phyloP scores from a whole-genome alignment of 768 basidiomycete species.

The Kwoniella botswanensis region DNA sequence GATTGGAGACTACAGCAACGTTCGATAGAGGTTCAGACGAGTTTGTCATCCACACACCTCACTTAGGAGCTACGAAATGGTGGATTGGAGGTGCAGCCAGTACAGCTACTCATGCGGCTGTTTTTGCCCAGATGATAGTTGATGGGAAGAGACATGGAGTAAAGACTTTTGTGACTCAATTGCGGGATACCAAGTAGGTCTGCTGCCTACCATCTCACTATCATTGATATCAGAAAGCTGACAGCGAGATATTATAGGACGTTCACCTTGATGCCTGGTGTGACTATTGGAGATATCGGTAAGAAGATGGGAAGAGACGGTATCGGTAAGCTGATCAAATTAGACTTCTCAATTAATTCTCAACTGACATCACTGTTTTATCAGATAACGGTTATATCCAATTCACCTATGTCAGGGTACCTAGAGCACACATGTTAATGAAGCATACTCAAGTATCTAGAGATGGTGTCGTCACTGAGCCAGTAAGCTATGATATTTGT shows the following conservation, averaged over 20 bases:
- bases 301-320: conserved; percentile 62
- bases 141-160: conserved; percentile 60
- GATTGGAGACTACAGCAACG: conserved; percentile 61
- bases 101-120: conserved; percentile 61
- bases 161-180: conserved; percentile 61
- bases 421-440: conserved; percentile 61
- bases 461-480: conserved; percentile 59
- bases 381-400: conserved; percentile 58
- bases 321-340: conserved; percentile 50
- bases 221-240: background rate
- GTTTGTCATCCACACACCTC: conserved; percentile 61
- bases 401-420: conserved; percentile 61
- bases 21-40: conserved; percentile 60
- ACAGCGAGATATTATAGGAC: conserved; percentile 43
- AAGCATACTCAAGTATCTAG: conserved; percentile 61
- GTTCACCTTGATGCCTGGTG: conserved; percentile 58
- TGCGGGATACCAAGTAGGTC: conserved; percentile 57
- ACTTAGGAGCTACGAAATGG: conserved; percentile 61
- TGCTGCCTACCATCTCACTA: background rate
- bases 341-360: too few species aligned
- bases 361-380: background rate
- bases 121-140: conserved; percentile 61
- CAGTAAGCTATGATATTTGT: conserved; percentile 32
- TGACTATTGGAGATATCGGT: conserved; percentile 61
- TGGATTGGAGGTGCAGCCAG: conserved; percentile 62